phyloP scores from a whole-genome alignment of 805 yeast species.

The Myxozyma melibiosi region DNA sequence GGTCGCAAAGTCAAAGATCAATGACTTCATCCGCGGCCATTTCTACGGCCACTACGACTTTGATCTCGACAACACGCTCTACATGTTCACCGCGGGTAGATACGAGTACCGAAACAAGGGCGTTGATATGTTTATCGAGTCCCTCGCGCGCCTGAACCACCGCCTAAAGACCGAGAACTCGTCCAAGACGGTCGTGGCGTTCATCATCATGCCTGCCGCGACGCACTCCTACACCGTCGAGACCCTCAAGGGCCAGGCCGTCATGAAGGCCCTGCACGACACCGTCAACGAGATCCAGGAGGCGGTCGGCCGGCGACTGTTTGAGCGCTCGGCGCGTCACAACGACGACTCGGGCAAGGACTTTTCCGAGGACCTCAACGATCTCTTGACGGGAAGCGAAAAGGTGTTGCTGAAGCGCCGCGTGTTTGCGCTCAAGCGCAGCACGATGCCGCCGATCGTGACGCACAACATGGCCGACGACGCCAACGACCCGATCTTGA shows the following conservation, averaged over 20 bases:
- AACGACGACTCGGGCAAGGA: conserved; percentile 56
- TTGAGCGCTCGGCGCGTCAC: conserved; percentile 84
- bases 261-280: conserved; percentile 83
- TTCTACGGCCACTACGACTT: conserved; percentile 96
- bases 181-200: conserved; percentile 91
- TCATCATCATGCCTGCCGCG: conserved; percentile 96
- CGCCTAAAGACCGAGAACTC: conserved; percentile 78
- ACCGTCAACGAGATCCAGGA: conserved; percentile 87
- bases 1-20: conserved; percentile 82
- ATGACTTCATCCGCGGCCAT: conserved; percentile 94
- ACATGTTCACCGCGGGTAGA: conserved; percentile 95
- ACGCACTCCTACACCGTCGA: conserved; percentile 94
- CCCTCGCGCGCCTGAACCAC: conserved; percentile 89
- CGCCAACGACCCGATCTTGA: conserved; percentile 83
- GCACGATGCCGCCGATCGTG: conserved; percentile 88
- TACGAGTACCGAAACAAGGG: conserved; percentile 97
- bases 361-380: conserved; percentile 71
- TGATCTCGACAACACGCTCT: conserved; percentile 88
- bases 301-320: conserved; percentile 80
- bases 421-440: conserved; percentile 88
- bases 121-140: conserved; percentile 90
- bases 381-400: conserved; percentile 82
- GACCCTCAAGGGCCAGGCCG: conserved; percentile 95
- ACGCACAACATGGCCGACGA: conserved; percentile 97
- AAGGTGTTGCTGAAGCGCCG: conserved; percentile 87